phyloP scores from a whole-genome alignment of 208 protist species.

The Histomonas meleagridis region DNA sequence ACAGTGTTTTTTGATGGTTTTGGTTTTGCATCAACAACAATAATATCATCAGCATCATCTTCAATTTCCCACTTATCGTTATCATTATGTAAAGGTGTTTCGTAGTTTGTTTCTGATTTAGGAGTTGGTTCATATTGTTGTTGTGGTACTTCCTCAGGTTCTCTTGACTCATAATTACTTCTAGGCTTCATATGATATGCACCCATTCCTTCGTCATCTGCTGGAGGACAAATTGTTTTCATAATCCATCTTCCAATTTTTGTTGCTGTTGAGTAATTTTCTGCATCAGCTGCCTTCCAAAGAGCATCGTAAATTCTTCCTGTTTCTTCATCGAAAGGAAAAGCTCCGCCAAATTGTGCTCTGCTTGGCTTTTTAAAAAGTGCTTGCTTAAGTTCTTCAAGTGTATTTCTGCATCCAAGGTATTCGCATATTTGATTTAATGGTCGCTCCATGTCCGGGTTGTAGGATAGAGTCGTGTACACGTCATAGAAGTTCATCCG shows the following conservation, averaged over 20 bases:
- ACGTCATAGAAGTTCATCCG: constrained; percentile 33
- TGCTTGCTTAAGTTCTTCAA: neutral
- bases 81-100: neutral
- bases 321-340: neutral
- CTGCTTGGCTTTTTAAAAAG: neutral
- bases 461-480: neutral
- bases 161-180: neutral
- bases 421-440: neutral
- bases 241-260: constrained; percentile 23
- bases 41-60: neutral
- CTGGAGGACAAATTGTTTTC: neutral
- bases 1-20: neutral
- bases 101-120: neutral
- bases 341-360: neutral
- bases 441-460: neutral
- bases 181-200: neutral
- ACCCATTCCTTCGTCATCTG: constrained; percentile 30
- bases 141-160: neutral
- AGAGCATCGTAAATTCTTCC: neutral
- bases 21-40: neutral
- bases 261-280: constrained; percentile 11
- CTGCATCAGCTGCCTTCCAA: neutral
- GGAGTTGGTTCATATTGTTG: neutral
- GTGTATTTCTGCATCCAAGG: neutral
- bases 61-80: neutral